Evolutionary conservation across 441 rosid species (phyloP), one percentile per base, ranked within the genome.

Genomic region (Brassica balearica): DNA sequence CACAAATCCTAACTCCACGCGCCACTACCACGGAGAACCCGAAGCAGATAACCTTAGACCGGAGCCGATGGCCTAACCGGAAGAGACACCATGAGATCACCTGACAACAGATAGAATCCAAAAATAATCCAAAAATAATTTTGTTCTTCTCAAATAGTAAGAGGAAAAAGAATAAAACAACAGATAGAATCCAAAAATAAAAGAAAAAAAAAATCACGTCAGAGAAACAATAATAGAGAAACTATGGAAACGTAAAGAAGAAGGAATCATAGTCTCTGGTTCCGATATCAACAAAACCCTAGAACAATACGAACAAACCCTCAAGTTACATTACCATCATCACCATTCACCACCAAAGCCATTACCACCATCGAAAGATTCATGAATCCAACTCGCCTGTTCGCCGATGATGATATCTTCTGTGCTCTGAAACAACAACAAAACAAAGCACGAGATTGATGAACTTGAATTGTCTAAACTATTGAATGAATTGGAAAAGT

Each of bases 401-500:
- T 55, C 7, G 83, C 73, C n/a, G 91, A 87, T 1, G 69, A 84
- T 61, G 96, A 82, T 72, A 89, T 84, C 48, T 87, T 87, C 68
- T 93, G 90, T 38, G 91, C 88, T 89, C 99, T 95, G 86, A 78
- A 74, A 73, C 15, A 80, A 72, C 72, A 51, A 55, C 59, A 46
- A 6, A 41, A 34, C 27, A 25, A 25, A 25, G 27, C 27, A 25
- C 19, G 41, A 36, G 41, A 36, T 36, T 36, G 41, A 36, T 8
- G 41, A 36, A 36, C 41, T 36, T 36, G 41, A 36, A 8, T 36
- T 36, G 41, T 38, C 46, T 38, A 38, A 38, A 7, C 41, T 34
- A 4, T 34, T 34, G 9, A 34, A 7, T 7, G 36, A 32, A 6
- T 34, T 34, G 41, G 4, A 34, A 34, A 34, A 34, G 36, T 32